phyloP scores from a whole-genome alignment of 345 rosid genomes.

The Theobroma cacao region DNA sequence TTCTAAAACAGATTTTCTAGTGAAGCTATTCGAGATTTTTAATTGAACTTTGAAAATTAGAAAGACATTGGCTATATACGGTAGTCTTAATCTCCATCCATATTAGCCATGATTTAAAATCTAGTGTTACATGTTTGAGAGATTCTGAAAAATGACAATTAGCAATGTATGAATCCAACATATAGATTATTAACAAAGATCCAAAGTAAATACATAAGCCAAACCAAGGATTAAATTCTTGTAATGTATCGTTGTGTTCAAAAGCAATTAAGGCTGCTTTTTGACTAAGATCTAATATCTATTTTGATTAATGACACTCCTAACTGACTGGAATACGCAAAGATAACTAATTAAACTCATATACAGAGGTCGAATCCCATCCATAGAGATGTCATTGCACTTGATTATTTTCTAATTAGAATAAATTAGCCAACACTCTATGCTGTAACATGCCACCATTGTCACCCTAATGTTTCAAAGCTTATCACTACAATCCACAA shows the following conservation, averaged over 20 bases:
- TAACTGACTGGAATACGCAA: not conserved
- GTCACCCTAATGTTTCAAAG: no score
- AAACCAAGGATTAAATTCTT: not conserved
- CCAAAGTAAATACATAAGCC: not conserved
- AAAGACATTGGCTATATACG: not conserved
- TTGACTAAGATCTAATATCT: not conserved
- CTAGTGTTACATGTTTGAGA: not conserved
- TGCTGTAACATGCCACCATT: no score
- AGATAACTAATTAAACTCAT: not conserved
- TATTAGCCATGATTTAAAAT: not conserved
- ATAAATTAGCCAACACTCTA: not conserved
- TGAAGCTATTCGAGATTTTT: not conserved
- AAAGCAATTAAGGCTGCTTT: not conserved
- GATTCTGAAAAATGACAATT: not conserved
- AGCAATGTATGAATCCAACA: not conserved
- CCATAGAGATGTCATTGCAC: not conserved
- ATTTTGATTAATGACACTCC: not conserved
- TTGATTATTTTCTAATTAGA: not conserved
- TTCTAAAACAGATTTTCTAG: not conserved
- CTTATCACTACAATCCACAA: no score
- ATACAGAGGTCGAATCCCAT: not conserved
- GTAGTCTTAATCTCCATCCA: not conserved
- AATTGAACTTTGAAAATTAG: not conserved
- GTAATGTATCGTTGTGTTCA: not conserved
- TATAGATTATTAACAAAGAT: not conserved